Evolutionary conservation across 768 basidiomycete genomes (phyloP).

Genomic region (Boletus rex-veris): DNA sequence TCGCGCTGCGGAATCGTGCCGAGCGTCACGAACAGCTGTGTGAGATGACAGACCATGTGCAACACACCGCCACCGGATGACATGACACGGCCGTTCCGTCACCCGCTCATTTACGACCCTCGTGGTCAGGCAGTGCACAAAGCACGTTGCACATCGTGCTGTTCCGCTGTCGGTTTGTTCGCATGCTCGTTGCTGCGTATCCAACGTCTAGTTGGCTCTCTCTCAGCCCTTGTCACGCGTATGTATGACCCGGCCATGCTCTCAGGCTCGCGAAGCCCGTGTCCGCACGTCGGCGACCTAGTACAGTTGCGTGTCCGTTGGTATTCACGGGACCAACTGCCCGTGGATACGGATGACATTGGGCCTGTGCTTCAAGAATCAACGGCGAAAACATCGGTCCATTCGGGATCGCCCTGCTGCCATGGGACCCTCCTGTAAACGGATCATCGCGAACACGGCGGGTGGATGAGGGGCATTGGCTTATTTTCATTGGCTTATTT

Average conservation of each 20-base stretch:
- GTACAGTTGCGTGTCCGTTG: neutral
- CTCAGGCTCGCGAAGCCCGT: neutral
- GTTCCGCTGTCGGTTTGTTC: conserved; percentile 11
- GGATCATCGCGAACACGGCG: conserved; percentile 1
- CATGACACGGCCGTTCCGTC: neutral
- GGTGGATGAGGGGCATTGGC: neutral
- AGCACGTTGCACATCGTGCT: neutral
- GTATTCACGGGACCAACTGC: neutral
- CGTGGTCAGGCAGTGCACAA: neutral
- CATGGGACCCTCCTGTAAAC: neutral
- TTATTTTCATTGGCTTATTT: too few species aligned
- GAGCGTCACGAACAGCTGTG: neutral
- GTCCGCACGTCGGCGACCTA: neutral
- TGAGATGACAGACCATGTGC: conserved; percentile 3
- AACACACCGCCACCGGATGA: neutral
- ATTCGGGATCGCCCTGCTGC: neutral
- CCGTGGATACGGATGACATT: conserved; percentile 2
- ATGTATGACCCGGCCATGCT: neutral
- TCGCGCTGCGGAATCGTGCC: neutral
- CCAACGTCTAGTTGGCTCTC: neutral
- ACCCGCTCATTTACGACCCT: neutral
- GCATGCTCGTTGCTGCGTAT: conserved; percentile 3
- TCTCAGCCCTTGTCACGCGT: neutral
- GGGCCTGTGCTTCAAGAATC: neutral
- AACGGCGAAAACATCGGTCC: neutral